These are phyloP conservation scores for Coemansia sp. DNA, from an alignment of 192 early-diverging fungal genomes.

Conservation along the genomic window DNA sequence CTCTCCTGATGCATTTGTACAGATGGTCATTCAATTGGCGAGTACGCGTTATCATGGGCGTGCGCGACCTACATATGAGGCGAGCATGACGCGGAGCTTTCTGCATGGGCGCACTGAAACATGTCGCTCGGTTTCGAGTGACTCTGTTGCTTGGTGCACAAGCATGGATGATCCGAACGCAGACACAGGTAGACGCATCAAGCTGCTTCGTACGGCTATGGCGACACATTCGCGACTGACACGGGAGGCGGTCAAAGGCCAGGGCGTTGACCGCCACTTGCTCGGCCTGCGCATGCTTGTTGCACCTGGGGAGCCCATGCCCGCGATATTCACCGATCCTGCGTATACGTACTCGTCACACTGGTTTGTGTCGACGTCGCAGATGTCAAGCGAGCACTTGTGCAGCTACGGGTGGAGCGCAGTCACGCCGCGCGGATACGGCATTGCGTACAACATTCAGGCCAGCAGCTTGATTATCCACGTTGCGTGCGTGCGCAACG, in stretches of 20 bases:
- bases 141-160: slow-evolving; percentile 80
- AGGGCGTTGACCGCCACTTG: slow-evolving; percentile 91
- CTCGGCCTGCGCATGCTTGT: slow-evolving; percentile 82
- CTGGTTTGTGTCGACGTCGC: slow-evolving; percentile 94
- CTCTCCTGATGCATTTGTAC: slow-evolving; percentile 78
- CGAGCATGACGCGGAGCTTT: slow-evolving; percentile 89
- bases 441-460: slow-evolving; percentile 95
- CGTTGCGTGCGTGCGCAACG: slow-evolving; percentile 69
- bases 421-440: slow-evolving; percentile 87
- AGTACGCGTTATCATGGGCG: slow-evolving; percentile 88
- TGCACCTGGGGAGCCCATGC: slow-evolving; percentile 72
- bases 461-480: slow-evolving; percentile 83
- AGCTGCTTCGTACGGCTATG: slow-evolving; percentile 73
- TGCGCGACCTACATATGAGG: slow-evolving; percentile 86
- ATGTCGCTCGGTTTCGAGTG: slow-evolving; percentile 74
- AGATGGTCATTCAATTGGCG: slow-evolving; percentile 96
- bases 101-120: slow-evolving; percentile 94
- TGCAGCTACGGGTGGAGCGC: slow-evolving; percentile 92
- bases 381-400: slow-evolving; percentile 88
- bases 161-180: slow-evolving; percentile 72
- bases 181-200: slow-evolving; percentile 59
- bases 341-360: slow-evolving; percentile 78
- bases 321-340: slow-evolving; percentile 84
- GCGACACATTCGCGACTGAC: slow-evolving; percentile 79
- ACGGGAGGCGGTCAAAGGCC: slow-evolving; percentile 73